Evolutionary conservation across 1,139 yeast species (phyloP), one percentile per base, ranked within the genome.

Genomic region (Schizosaccharomyces versatilis): DNA sequence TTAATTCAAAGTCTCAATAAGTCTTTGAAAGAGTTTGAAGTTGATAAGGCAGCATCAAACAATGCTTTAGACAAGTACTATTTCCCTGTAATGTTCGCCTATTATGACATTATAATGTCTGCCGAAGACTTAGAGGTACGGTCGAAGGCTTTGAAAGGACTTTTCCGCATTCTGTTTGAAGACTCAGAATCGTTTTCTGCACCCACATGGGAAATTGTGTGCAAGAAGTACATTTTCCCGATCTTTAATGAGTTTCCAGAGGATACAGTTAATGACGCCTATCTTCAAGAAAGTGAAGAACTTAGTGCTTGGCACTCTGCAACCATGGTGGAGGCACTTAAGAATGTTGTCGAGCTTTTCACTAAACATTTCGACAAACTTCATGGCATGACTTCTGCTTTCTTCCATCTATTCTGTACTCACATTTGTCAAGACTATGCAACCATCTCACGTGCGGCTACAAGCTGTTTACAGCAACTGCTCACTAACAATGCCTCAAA

Each of bases 371-470:
- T 85, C 66, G 81, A 75, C 41, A 75, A 80, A 1, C 74, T 90
- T 63, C 80, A 80, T 60, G 73, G 76, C 49, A 77, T 83, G 76
- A 72, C 90, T 56, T 82, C 77, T 58, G 93, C 85, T 1, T 85
- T 82, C 65, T 71, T 93, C 67, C 79, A 78, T 47, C 72, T 93
- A 57, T 69, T 93, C 56, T 80, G 80, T 2, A 80, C 90, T 7
- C 93, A 98, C 68, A 84, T 90, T 54, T 85, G 95, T 63, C 98
- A 90, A 67, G 96, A 88, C 62, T 90, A 90, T 66, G 98, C 90
- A 63, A 86, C 97, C 0, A 88, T 93, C 62, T 94, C 97, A 0
- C 75, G 94, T 62, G 86, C 88, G 61, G 98, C 98, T 19, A 78
- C 94, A 63, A 79, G 90, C 9, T 88, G 98, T 66, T 73, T 90